Evolutionary conservation across 352 stramenopile genomes (phyloP), one percentile per base, ranked within the genome.

Genomic region (Globisporangium acanthophoron): DNA sequence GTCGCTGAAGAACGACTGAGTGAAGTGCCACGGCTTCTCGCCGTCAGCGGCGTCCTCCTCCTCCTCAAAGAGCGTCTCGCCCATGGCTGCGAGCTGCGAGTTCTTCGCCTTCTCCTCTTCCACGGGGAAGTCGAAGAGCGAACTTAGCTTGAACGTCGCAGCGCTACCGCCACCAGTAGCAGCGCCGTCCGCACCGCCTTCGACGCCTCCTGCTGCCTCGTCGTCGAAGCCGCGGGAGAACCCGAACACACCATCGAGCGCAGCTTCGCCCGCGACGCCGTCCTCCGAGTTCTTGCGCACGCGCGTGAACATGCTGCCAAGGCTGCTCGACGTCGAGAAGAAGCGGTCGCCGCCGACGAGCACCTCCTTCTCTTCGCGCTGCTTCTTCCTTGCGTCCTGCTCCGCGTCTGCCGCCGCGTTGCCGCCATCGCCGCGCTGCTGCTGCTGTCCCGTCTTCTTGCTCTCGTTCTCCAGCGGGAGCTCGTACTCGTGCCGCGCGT

Each of bases 271-370:
- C 55, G 78, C 78, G 31, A 83, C 70, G 20, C 83, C 83, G 48
- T 93, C 83, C 50, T 93, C 83, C 47, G 83, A 93, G 58, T 93
- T 93, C 62, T 85, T 87, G 33, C 83, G 83, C 20, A 93, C 78
- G 41, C 83, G 80, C 1, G 80, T 78, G 56, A 93, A 93, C 43
- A 93, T 58, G 39, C 70, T 80, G n/a, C 74, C 76, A 12, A 93
- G 66, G 18, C 62, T 61, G 29, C 66, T 75, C 2, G 76, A 79
- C 4, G 80, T 88, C 21, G 73, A 65, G 62, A 90, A 93, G 64
- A 88, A 93, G 11, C 80, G 78, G 43, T 90, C 78, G 16, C 76
- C 78, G n/a, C 78, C 80, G 0, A 73, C 74, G 15, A 73, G 56
- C 1, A 86, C 66, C 24, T 78, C 64, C 56, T 87, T 87, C 37